Percentiles rank a stretch among this genome's conserved stretches.
These are phyloP conservation scores for Ustilago trichophora DNA, from an alignment of 1,284 basidiomycete species.

Conservation along the genomic window DNA sequence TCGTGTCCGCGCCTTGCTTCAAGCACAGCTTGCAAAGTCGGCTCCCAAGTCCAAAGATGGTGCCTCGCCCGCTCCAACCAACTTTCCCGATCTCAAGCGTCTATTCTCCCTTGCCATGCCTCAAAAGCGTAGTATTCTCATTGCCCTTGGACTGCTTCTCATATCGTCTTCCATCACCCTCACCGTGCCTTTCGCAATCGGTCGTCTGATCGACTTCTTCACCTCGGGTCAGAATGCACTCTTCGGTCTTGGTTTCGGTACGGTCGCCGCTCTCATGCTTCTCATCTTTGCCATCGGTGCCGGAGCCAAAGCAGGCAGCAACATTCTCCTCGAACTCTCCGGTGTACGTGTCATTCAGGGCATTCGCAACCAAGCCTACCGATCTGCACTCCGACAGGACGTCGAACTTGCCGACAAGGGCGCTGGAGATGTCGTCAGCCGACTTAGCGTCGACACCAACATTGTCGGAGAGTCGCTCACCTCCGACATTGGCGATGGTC, in stretches of 20 bases:
- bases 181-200: conserved; percentile 64
- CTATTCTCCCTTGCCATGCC: conserved; percentile 61
- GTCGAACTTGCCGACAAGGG: conserved; percentile 81
- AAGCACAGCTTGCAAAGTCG: conserved; percentile 39
- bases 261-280: conserved; percentile 80
- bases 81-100: conserved; percentile 58
- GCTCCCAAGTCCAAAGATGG: conserved; percentile 40
- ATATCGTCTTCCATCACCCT: conserved; percentile 76
- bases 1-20: conserved; percentile 19
- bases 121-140: conserved; percentile 54
- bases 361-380: conserved; percentile 83
- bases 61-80: conserved; percentile 34
- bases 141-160: conserved; percentile 61
- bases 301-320: conserved; percentile 83
- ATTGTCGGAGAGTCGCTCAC: conserved; percentile 90
- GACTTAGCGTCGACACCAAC: conserved; percentile 89
- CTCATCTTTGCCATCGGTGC: conserved; percentile 87
- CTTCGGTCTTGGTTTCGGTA: conserved; percentile 74
- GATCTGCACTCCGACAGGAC: conserved; percentile 83
- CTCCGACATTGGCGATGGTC: conserved; percentile 58
- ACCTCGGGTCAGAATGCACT: conserved; percentile 47
- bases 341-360: conserved; percentile 92
- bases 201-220: conserved; percentile 66
- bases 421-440: conserved; percentile 91
- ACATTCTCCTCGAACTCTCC: conserved; percentile 82